These are phyloP conservation scores for Schizophyllum amplum DNA, from an alignment of 1,284 basidiomycete genomes.

Conservation along the genomic window DNA sequence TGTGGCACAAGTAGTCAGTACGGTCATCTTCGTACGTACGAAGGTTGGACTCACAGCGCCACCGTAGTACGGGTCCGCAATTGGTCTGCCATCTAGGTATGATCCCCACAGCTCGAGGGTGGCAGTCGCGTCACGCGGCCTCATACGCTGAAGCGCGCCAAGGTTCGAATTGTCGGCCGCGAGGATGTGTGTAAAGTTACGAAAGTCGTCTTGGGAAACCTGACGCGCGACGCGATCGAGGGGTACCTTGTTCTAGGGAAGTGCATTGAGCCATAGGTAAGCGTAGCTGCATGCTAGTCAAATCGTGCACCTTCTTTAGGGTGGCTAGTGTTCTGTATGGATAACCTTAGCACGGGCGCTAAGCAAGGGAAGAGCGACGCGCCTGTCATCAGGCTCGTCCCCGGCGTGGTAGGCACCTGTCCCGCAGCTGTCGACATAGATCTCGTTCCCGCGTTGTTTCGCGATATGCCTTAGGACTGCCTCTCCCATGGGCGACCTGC, in stretches of 20 bases:
- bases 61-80: constrained; percentile 73
- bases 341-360: neutral
- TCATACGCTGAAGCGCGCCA: constrained; percentile 43
- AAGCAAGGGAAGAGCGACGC: constrained; percentile 10
- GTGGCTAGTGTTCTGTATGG: constrained; percentile 44
- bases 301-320: constrained; percentile 50
- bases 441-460: constrained; percentile 50
- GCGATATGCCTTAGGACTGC: constrained; percentile 61
- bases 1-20: neutral
- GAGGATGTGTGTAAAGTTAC: constrained; percentile 59
- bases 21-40: neutral
- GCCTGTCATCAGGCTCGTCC: constrained; percentile 69
- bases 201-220: constrained; percentile 51
- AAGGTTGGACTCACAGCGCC: constrained; percentile 32
- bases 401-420: constrained; percentile 67
- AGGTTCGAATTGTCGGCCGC: constrained; percentile 65
- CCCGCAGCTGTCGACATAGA: constrained; percentile 65
- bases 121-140: constrained; percentile 48
- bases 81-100: constrained; percentile 54
- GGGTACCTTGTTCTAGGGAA: constrained; percentile 46
- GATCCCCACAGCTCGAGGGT: constrained; percentile 67
- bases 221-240: constrained; percentile 56
- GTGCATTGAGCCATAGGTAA: neutral
- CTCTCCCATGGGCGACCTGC: constrained; percentile 75
- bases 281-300: neutral